Evolutionary conservation across 2,329 filamentous ascomycete genomes (phyloP), one percentile per base, ranked within the genome.

Genomic region (Clonostachys chloroleuca): DNA sequence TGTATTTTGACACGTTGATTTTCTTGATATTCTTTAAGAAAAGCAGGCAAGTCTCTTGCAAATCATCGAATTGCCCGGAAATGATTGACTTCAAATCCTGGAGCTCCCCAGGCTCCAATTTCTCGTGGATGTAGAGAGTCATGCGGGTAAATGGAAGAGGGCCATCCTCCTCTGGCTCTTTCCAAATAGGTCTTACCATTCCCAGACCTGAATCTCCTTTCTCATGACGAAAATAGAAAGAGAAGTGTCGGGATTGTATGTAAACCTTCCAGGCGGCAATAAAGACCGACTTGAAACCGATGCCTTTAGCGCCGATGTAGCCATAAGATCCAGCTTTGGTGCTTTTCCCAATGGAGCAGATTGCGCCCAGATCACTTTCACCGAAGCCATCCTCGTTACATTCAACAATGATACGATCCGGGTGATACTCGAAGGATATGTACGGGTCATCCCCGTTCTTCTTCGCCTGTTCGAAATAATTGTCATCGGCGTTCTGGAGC

Each of bases 241-340:
- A 69, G 49, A 68, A 73, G 24, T 50, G n/a, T 0, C 69, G 66
- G 1, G 73, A 78, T 18, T 67, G 64, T 14, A 78, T 72, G 39
- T 66, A 64, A 6, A 72, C 72, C 24, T 64, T 66, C 48, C 58
- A 65, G 0, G 73, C 70, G 0, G 63, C 73, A 54, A 64, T 74
- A 50, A 75, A 75, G 4, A 73, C 69, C 0, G 70, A 72, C 50
- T 75, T 75, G 58, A 75, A 75, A 1, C 72, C 72, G 33, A 75
- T 71, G 13, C 72, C 71, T 49, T 75, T 74, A 44, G 68, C 68
- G 14, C 72, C 71, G 18, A 73, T 70, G 37, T 72, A 73, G 8
- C 65, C 64, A 16, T 66, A 60, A 3, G 57, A 55, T 5, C 48
- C 54, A 1, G 51, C 20, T 51, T 75, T 76, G 20, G 72, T 69